phyloP scores from a whole-genome alignment of 768 basidiomycete species.

The Tylopilus sp. region DNA sequence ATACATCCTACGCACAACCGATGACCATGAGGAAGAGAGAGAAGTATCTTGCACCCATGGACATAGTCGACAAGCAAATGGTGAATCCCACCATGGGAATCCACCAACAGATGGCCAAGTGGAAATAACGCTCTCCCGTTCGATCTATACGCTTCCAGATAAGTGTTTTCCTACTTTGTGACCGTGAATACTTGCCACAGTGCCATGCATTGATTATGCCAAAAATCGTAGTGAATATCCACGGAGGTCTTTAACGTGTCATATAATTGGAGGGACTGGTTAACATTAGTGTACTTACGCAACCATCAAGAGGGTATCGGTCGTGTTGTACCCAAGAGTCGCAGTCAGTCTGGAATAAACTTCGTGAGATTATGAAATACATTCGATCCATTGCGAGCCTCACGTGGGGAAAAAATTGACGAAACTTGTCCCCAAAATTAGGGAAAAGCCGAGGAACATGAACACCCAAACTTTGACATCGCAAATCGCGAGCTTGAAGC shows the following conservation, averaged over 20 bases:
- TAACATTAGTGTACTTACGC: conserved; percentile 40
- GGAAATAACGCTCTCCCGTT: conserved; percentile 65
- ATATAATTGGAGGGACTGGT: no score
- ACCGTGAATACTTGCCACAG: conserved; percentile 33
- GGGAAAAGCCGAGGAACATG: conserved; percentile 46
- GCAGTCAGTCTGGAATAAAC: conserved; percentile 41
- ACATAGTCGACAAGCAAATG: conserved; percentile 51
- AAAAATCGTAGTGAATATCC: conserved; percentile 50
- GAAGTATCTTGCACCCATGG: conserved; percentile 53
- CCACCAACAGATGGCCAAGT: conserved; percentile 56
- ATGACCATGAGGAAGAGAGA: conserved; percentile 61
- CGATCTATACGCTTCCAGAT: conserved; percentile 34
- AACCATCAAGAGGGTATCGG: conserved; percentile 54
- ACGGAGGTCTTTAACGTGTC: conserved; percentile 47
- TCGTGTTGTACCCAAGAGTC: conserved; percentile 60
- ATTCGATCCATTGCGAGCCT: conserved; percentile 7
- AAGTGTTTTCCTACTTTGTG: background rate
- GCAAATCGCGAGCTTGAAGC: conserved; percentile 53
- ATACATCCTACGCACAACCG: conserved; percentile 29
- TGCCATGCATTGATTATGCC: conserved; percentile 54
- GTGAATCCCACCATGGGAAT: conserved; percentile 56
- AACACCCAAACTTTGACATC: conserved; percentile 56
- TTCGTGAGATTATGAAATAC: background rate
- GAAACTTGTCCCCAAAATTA: conserved; percentile 55
- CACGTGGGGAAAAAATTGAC: conserved; percentile 58